Percentiles rank a stretch among this genome's conserved stretches.
phyloP scores from a whole-genome alignment of 768 basidiomycete genomes.

The Tricholoma flavovirens region DNA sequence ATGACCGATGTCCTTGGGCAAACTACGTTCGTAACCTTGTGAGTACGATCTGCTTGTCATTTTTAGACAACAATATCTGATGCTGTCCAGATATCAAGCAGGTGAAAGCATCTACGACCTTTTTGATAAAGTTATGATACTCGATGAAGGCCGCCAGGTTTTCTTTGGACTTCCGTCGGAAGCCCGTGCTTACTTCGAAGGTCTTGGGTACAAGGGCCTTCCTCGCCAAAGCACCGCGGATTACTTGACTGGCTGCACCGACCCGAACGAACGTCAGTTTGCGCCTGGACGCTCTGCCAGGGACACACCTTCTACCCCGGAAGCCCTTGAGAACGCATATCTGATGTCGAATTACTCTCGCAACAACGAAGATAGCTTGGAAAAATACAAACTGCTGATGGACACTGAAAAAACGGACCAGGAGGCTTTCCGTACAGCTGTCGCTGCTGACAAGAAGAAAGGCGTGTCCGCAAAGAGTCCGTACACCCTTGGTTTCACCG shows the following conservation, averaged over 20 bases:
- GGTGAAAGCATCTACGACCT: constrained; percentile 71
- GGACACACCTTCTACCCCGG: constrained; percentile 63
- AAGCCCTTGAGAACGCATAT: constrained; percentile 62
- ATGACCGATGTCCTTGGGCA: constrained; percentile 81
- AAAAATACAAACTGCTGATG: constrained; percentile 50
- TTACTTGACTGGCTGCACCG: constrained; percentile 80
- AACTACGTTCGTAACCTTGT: constrained; percentile 77
- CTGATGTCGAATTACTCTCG: constrained; percentile 39
- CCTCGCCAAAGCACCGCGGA: constrained; percentile 84
- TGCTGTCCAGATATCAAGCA: constrained; percentile 59
- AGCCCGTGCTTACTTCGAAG: constrained; percentile 76
- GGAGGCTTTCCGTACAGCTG: constrained; percentile 71
- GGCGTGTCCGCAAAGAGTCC: constrained; percentile 75
- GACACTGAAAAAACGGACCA: constrained; percentile 62
- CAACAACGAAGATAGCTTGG: constrained; percentile 40
- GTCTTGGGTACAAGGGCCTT: constrained; percentile 64
- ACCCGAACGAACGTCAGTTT: constrained; percentile 81
- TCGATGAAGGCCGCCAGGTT: constrained; percentile 76
- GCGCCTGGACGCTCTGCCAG: constrained; percentile 50
- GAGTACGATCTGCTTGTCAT: constrained; percentile 18
- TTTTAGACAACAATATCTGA: constrained; percentile 2
- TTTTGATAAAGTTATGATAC: constrained; percentile 85
- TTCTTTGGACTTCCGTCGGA: constrained; percentile 72
- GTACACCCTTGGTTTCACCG: constrained; percentile 74
- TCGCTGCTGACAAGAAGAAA: constrained; percentile 70